Evolutionary conservation across 192 early-diverging fungal species (phyloP).

Genomic region (Rhizophagus clarus): DNA sequence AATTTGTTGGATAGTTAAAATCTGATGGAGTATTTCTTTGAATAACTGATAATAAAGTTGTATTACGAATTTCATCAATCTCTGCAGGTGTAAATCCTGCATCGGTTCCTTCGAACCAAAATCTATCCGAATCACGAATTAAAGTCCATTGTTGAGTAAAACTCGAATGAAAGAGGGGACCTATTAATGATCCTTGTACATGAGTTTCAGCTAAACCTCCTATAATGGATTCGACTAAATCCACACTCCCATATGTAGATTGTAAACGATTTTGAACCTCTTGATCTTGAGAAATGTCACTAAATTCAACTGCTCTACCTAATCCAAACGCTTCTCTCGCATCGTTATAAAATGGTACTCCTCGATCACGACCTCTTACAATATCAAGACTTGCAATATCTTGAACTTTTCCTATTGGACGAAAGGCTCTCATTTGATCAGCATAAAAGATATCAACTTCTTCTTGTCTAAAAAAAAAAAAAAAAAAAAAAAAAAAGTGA

Average conservation of each 20-base stretch:
- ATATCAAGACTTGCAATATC: background rate
- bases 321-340: background rate
- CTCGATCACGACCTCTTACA: background rate
- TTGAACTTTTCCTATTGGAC: background rate
- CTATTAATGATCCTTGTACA: background rate
- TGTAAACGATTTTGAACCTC: slow-evolving; percentile 7
- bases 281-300: slow-evolving; percentile 23
- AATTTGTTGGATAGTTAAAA: background rate
- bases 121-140: slow-evolving; percentile 54
- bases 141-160: slow-evolving; percentile 36
- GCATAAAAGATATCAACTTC: background rate
- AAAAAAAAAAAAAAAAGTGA: background rate
- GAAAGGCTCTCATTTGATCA: slow-evolving; percentile 12
- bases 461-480: background rate
- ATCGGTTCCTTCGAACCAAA: slow-evolving; percentile 50
- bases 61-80: slow-evolving; percentile 23
- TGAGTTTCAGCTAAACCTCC: slow-evolving; percentile 26
- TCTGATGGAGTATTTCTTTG: background rate
- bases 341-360: slow-evolving; percentile 31
- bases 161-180: background rate
- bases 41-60: slow-evolving; percentile 28
- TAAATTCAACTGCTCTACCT: background rate
- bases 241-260: background rate
- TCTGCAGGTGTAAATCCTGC: slow-evolving; percentile 42
- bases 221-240: slow-evolving; percentile 23